Evolutionary conservation across 2,329 filamentous ascomycete species (phyloP), one percentile per base, ranked within the genome.

Genomic region (Colletotrichum eremochloae): DNA sequence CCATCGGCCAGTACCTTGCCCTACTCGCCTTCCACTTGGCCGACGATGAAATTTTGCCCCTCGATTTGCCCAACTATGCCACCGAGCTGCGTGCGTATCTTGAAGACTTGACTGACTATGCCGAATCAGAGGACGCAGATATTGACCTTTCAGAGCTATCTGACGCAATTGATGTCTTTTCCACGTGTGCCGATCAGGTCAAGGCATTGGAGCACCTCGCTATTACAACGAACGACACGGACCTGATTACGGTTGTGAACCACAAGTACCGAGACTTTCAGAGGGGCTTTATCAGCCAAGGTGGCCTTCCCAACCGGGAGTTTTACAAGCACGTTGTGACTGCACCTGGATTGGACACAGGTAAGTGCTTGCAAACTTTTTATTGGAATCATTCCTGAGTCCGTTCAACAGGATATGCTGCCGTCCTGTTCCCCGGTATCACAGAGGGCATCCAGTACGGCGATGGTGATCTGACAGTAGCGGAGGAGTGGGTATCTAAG

Each of bases 371-470:
- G 24, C 24, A 24, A 24, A 24, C 24, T 24, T 24, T 24, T 24
- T 24, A 24, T 24, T 24, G 57, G 5, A 20, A 24, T 33, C 8
- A 3, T 46, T n/a, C 18, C 60, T 38, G 11, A 36, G 11, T 1
- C 20, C 6, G 1, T 7, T 53, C 6, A 15, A 8, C 18, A 61
- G 69, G 86, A 46, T 87, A 85, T 31, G 80, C 81, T 0, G 80
- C 82, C 5, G 81, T 81, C 0, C 80, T 82, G 0, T 84, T 84
- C 67, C 83, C 90, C 15, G 91, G 91, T 31, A 89, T 93, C 76
- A 91, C 91, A 79, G 91, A 91, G 5, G 92, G 92, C 66, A 87
- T 90, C 1, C 87, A 91, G 75, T 88, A 88, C 64, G 89, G 77
- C 1, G 68, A 88, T 67, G 88, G 78, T 1, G 73, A 80, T 12